Percentiles rank a stretch among this genome's conserved stretches.
phyloP scores from a whole-genome alignment of 2,329 filamentous ascomycete genomes.

The Colletotrichum godetiae region DNA sequence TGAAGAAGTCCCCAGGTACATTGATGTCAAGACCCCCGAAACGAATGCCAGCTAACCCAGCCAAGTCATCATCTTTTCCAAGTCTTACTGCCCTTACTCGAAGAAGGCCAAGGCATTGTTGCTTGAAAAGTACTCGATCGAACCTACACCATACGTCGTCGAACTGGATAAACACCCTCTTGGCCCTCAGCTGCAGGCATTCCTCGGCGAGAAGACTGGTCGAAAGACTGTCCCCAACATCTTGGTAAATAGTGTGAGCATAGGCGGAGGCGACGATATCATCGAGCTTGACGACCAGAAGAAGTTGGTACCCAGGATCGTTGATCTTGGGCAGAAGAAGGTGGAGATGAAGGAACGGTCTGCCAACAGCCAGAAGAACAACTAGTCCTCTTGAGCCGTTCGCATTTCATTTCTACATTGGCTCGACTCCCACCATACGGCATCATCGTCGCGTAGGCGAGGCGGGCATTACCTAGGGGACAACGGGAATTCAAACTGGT shows the following conservation, averaged over 20 bases:
- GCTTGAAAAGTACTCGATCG: constrained; percentile 85
- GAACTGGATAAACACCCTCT: constrained; percentile 88
- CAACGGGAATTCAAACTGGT: constrained; percentile 8
- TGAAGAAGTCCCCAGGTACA: constrained; percentile 87
- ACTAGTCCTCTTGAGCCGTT: constrained; percentile 13
- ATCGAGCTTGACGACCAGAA: constrained; percentile 75
- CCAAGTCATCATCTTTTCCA: constrained; percentile 93
- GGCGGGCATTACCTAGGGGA: background rate
- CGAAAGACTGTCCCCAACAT: constrained; percentile 92
- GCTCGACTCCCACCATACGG: background rate
- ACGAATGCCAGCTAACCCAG: constrained; percentile 28
- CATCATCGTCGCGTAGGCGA: background rate
- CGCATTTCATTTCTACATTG: constrained; percentile 13
- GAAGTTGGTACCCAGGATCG: constrained; percentile 77
- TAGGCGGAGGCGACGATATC: constrained; percentile 92
- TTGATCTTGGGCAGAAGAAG: constrained; percentile 77
- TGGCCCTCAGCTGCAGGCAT: constrained; percentile 77
- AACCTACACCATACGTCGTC: constrained; percentile 85
- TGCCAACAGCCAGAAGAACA: constrained; percentile 29
- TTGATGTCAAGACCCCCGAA: background rate
- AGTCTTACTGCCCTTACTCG: constrained; percentile 90
- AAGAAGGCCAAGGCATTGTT: constrained; percentile 87
- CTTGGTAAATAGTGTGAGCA: constrained; percentile 86
- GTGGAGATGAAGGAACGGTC: constrained; percentile 62
- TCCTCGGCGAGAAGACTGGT: constrained; percentile 79